phyloP scores from a whole-genome alignment of 441 rosid species.

The Eutrema salsugineum region DNA sequence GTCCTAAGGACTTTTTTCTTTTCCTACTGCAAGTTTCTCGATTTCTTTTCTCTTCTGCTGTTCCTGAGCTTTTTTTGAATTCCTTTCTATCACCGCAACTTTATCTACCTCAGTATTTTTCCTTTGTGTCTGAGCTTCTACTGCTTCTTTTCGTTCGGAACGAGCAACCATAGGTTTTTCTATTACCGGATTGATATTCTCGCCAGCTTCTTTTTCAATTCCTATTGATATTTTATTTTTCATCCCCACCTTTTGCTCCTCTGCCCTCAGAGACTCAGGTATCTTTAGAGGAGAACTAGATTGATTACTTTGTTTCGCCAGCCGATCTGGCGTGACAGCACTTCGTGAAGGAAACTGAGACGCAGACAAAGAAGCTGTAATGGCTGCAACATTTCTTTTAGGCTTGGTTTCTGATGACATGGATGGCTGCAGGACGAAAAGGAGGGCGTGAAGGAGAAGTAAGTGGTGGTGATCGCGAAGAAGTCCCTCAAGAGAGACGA shows the following conservation, averaged over 20 bases:
- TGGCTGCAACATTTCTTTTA: constrained; percentile 16
- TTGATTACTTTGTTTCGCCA: no score
- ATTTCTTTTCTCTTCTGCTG: no score
- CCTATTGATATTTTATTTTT: constrained; percentile 15
- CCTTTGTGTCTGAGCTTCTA: constrained; percentile 23
- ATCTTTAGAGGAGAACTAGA: no score
- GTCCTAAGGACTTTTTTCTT: no score
- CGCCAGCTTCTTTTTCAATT: not conserved
- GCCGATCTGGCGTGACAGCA: no score
- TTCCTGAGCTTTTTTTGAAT: no score
- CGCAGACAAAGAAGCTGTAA: constrained; percentile 21
- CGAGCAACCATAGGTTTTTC: not conserved
- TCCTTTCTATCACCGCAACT: no score
- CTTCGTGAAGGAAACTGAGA: no score
- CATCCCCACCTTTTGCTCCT: no score
- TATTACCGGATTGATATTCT: not conserved
- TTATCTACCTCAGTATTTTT: no score
- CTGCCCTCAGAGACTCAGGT: no score
- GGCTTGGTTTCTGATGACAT: constrained; percentile 11
- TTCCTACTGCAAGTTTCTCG: no score
- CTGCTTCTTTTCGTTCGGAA: not conserved
- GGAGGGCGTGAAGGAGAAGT: constrained; percentile 30
- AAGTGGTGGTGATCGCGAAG: constrained; percentile 26
- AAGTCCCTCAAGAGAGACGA: constrained; percentile 27
- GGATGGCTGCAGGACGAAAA: constrained; percentile 30